A percentile compares a stretch with the other conserved stretches of the same genome.
Evolutionary conservation across 1,139 yeast species (phyloP).

Genomic region (Saccharomyces hybrid): DNA sequence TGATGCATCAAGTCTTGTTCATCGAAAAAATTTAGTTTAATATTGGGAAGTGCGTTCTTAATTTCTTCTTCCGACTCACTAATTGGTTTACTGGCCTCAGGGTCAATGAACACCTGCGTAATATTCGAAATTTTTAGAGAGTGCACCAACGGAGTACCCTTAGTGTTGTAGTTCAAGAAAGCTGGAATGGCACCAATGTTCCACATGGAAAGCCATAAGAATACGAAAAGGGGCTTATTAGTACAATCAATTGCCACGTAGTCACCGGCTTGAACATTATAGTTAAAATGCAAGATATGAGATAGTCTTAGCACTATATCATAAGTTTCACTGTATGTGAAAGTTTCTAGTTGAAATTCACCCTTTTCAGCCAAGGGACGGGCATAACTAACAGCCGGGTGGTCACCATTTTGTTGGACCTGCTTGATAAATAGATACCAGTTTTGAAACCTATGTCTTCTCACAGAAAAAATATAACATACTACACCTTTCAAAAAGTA

Average conservation of each 20-base stretch:
- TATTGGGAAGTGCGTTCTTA: slow-evolving; percentile 32
- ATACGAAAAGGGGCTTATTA: slow-evolving; percentile 74
- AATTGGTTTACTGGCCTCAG: slow-evolving; percentile 54
- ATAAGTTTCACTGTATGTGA: slow-evolving; percentile 63
- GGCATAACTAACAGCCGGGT: slow-evolving; percentile 55
- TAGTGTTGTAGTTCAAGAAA: slow-evolving; percentile 72
- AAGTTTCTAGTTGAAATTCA: slow-evolving; percentile 57
- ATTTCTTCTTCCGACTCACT: slow-evolving; percentile 47
- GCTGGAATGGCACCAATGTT: slow-evolving; percentile 88
- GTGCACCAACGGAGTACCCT: slow-evolving; percentile 70
- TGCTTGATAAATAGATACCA: slow-evolving; percentile 60
- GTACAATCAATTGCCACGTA: slow-evolving; percentile 73
- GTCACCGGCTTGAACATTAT: slow-evolving; percentile 58
- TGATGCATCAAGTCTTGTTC: slow-evolving; percentile 42
- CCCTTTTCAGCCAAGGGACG: slow-evolving; percentile 40
- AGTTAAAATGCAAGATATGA: slow-evolving; percentile 52
- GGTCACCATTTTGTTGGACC: slow-evolving; percentile 45
- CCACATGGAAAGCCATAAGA: slow-evolving; percentile 85
- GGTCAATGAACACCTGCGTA: slow-evolving; percentile 64
- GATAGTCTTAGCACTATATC: slow-evolving; percentile 60
- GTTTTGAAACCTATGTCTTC: slow-evolving; percentile 46
- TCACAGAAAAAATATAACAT: slow-evolving; percentile 40
- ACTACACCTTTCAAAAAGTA: slow-evolving; percentile 38
- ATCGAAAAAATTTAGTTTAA: slow-evolving; percentile 48
- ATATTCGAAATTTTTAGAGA: slow-evolving; percentile 68